Percentiles rank a stretch among this genome's conserved stretches.
These are phyloP conservation scores for Phaseolus coccineus DNA, from an alignment of 331 rosid species.

Conservation along the genomic window DNA sequence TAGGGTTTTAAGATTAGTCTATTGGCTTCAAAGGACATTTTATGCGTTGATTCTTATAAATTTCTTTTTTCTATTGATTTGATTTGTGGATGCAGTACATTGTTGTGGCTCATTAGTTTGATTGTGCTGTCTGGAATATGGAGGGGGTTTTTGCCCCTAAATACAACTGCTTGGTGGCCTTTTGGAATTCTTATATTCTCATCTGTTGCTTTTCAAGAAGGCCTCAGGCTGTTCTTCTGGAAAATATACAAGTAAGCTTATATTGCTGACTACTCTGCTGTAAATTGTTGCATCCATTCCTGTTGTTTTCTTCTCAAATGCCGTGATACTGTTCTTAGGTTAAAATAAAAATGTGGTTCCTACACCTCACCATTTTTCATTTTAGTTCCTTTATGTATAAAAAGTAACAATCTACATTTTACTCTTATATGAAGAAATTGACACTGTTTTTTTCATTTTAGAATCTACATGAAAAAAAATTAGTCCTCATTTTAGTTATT, in stretches of 20 bases:
- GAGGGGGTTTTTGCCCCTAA: conserved; percentile 85
- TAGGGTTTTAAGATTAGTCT: conserved; percentile 30
- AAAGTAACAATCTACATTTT: no score
- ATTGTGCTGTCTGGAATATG: conserved; percentile 81
- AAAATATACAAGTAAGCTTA: conserved; percentile 70
- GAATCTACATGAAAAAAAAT: not conserved
- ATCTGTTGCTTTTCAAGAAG: conserved; percentile 89
- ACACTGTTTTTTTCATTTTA: not conserved
- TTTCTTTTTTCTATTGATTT: not conserved
- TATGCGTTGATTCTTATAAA: not conserved
- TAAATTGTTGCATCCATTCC: not conserved
- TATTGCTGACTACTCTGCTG: not conserved
- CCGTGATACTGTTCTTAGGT: not conserved
- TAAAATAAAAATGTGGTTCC: not conserved
- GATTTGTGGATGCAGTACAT: conserved; percentile 58
- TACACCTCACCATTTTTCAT: no score
- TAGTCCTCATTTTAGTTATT: not conserved
- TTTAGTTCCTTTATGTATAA: no score
- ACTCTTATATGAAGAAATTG: no score
- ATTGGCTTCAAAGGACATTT: not conserved
- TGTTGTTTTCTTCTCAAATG: not conserved
- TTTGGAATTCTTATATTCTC: conserved; percentile 70
- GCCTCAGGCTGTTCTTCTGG: conserved; percentile 81
- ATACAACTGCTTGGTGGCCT: conserved; percentile 72
- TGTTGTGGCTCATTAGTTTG: conserved; percentile 90